Evolutionary conservation across 768 basidiomycete genomes (phyloP).

Genomic region (Leucocoprinus sp.): DNA sequence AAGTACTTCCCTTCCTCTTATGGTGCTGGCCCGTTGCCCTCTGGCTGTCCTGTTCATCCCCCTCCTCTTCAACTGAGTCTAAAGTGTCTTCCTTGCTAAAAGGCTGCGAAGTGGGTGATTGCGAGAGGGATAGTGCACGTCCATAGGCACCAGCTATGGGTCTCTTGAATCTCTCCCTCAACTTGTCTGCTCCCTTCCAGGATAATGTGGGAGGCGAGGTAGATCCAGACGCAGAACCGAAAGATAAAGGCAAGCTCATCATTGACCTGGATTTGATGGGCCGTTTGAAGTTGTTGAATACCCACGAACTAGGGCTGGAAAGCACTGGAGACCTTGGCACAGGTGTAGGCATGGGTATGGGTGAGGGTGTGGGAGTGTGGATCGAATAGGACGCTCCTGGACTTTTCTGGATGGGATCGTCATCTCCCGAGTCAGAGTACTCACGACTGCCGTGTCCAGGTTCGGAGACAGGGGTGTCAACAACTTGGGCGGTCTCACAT

Average conservation of each 20-base stretch:
- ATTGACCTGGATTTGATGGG: neutral
- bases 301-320: neutral
- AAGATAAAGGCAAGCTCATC: neutral
- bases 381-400: neutral
- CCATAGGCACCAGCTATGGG: neutral
- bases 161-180: conserved; percentile 6
- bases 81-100: neutral
- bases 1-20: neutral
- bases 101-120: neutral
- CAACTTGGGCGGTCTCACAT: neutral
- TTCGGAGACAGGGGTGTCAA: conserved; percentile 4
- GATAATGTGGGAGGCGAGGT: neutral
- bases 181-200: conserved; percentile 2
- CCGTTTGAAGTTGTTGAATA: neutral
- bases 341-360: neutral
- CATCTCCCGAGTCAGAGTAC: neutral
- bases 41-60: neutral
- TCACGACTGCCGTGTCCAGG: conserved; percentile 1
- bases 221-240: neutral
- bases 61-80: neutral
- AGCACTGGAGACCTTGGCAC: neutral
- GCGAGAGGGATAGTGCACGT: neutral
- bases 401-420: too few relatives aligned
- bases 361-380: neutral
- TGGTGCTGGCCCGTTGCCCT: neutral